Conservation (phyloP, 2,329 filamentous ascomycete genomes). For the Alternaria longipes region DNA sequence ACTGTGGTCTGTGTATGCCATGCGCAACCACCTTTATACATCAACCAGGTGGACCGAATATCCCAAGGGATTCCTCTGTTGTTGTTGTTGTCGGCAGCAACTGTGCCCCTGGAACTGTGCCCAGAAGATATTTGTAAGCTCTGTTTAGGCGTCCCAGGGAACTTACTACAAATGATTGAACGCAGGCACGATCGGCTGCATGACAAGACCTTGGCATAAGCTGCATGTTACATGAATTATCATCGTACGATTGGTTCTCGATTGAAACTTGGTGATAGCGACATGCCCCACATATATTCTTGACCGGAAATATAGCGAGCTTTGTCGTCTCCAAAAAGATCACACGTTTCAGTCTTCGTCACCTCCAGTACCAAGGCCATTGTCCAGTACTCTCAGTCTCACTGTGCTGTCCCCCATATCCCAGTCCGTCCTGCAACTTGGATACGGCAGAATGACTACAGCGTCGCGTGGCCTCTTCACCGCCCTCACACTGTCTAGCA, state of each 20-base stretch:
- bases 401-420: conserved; percentile 37
- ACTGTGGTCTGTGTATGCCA: not conserved
- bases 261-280: not conserved
- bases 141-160: not conserved
- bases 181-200: not conserved
- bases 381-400: conserved; percentile 30
- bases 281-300: not conserved
- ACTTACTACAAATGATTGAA: not conserved
- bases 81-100: not conserved
- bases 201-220: not conserved
- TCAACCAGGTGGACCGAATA: not conserved
- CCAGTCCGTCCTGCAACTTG: conserved; percentile 35
- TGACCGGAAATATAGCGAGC: not conserved
- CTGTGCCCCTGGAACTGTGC: not conserved
- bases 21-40: not conserved
- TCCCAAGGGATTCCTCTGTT: not conserved
- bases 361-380: not conserved
- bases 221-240: not conserved
- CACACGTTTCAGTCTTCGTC: not conserved
- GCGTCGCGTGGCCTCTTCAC: conserved; percentile 30
- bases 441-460: conserved; percentile 44
- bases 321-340: not conserved
- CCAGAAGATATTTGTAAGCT: not conserved
- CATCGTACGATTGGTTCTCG: too few relatives aligned
- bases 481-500: conserved; percentile 37